A percentile compares a stretch with the other conserved stretches of the same genome.
These are phyloP conservation scores for Cyanidioschyzon merolae DNA, from an alignment of 23 red algal species.

Conservation along the genomic window DNA sequence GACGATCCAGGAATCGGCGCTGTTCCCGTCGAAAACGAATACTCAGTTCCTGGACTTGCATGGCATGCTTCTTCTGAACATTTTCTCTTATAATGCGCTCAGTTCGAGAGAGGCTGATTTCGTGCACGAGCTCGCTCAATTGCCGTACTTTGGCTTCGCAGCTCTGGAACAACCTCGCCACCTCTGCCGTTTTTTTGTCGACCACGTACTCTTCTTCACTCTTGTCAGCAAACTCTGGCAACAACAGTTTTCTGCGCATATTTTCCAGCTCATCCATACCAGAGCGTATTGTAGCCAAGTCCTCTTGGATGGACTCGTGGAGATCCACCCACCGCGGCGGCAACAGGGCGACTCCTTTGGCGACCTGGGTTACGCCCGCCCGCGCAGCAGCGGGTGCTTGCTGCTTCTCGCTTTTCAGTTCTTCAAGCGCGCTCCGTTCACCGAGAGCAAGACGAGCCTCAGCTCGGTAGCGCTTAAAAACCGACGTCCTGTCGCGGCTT, in stretches of 20 bases:
- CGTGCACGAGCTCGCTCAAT: slow-evolving; percentile 17
- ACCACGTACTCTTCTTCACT: slow-evolving; percentile 54
- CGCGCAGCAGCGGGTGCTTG: neutral
- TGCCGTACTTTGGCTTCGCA: slow-evolving; percentile 41
- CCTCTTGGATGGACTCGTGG: slow-evolving; percentile 40
- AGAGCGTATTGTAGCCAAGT: slow-evolving; percentile 31
- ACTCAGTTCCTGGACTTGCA: slow-evolving; percentile 47
- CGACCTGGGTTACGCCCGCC: neutral
- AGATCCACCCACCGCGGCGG: slow-evolving; percentile 49
- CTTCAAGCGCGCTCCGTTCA: neutral
- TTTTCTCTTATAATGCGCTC: slow-evolving; percentile 40
- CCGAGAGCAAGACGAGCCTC: slow-evolving; percentile 28
- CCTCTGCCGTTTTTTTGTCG: slow-evolving; percentile 25
- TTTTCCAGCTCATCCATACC: slow-evolving; percentile 20
- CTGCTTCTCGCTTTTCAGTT: neutral
- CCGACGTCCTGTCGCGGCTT: slow-evolving; percentile 49
- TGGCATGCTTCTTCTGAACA: slow-evolving; percentile 61
- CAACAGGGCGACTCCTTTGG: slow-evolving; percentile 6
- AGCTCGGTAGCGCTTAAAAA: slow-evolving; percentile 50
- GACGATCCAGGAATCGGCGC: slow-evolving; percentile 52
- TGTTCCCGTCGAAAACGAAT: slow-evolving; percentile 57
- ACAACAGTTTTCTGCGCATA: slow-evolving; percentile 46
- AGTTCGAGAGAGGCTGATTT: slow-evolving; percentile 1
- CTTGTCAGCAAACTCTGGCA: slow-evolving; percentile 62
- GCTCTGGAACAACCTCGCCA: slow-evolving; percentile 44